These are phyloP conservation scores for Trichoderma reesei DNA, from an alignment of 495 filamentous ascomycete genomes.

Conservation along the genomic window DNA sequence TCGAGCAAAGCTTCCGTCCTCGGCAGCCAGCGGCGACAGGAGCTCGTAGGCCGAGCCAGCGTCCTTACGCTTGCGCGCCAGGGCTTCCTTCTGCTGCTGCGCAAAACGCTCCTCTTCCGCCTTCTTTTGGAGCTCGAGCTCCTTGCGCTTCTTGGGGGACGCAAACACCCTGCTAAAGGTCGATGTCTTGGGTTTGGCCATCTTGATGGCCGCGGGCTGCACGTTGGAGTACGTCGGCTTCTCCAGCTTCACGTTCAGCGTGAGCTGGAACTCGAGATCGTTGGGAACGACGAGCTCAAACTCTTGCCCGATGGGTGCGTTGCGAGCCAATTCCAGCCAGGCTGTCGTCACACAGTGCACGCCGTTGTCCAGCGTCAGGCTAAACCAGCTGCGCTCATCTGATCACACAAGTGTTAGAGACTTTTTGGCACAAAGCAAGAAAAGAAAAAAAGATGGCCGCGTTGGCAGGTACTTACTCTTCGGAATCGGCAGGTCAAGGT, in stretches of 20 bases:
- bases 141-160: slow-evolving; percentile 89
- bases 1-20: slow-evolving; percentile 86
- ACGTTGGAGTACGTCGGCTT: slow-evolving; percentile 51
- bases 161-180: slow-evolving; percentile 88
- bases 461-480: slow-evolving; percentile 66
- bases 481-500: slow-evolving; percentile 82
- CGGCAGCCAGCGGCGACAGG: slow-evolving; percentile 71
- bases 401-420: slow-evolving; percentile 18
- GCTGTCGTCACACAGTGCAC: slow-evolving; percentile 95
- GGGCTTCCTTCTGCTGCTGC: slow-evolving; percentile 57
- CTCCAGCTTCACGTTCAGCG: slow-evolving; percentile 88
- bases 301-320: slow-evolving; percentile 92
- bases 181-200: slow-evolving; percentile 57
- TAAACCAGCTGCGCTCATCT: slow-evolving; percentile 88
- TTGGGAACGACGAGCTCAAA: slow-evolving; percentile 96
- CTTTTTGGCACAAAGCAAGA: not conserved
- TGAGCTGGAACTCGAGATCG: slow-evolving; percentile 94
- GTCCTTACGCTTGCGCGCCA: slow-evolving; percentile 44
- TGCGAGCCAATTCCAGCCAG: slow-evolving; percentile 87
- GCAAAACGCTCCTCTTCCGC: slow-evolving; percentile 61
- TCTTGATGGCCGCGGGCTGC: slow-evolving; percentile 48
- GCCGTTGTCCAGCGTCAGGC: slow-evolving; percentile 91
- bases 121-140: slow-evolving; percentile 71
- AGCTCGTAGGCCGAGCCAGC: slow-evolving; percentile 74
- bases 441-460: too few relatives aligned